These are phyloP conservation scores for Gyrodon lividus DNA, from an alignment of 768 basidiomycete species.

Conservation along the genomic window DNA sequence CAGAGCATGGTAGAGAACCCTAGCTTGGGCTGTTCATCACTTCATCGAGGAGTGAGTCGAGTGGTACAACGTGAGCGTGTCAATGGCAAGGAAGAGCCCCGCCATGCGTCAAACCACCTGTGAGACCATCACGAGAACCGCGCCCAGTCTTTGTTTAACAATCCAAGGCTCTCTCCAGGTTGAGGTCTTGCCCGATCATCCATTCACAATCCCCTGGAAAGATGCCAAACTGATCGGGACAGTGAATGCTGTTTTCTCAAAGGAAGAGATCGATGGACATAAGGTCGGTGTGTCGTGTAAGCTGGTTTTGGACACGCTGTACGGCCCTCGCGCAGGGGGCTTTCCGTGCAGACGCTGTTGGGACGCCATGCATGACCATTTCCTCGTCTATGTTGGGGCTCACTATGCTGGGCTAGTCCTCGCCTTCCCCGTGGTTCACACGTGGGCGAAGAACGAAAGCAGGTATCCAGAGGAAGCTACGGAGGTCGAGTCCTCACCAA, in stretches of 20 bases:
- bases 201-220: no score
- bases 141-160: no score
- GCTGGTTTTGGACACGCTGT: constrained; percentile 41
- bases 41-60: no score
- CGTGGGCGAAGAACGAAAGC: neutral
- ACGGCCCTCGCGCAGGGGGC: constrained; percentile 1
- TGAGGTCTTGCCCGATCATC: no score
- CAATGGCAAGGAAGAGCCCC: no score
- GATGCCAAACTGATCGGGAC: neutral
- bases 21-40: no score
- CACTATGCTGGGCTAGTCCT: neutral
- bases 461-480: neutral
- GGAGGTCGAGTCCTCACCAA: neutral
- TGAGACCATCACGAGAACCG: no score
- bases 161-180: no score
- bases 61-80: no score
- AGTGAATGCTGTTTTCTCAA: constrained; percentile 2
- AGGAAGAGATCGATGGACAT: neutral
- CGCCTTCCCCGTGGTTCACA: neutral
- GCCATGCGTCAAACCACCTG: no score
- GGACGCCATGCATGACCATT: neutral
- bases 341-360: neutral
- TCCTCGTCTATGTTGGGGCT: neutral
- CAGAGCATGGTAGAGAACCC: no score
- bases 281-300: constrained; percentile 25